Evolutionary conservation across 306 rosid species (phyloP).

Genomic region (Canavalia gladiata): DNA sequence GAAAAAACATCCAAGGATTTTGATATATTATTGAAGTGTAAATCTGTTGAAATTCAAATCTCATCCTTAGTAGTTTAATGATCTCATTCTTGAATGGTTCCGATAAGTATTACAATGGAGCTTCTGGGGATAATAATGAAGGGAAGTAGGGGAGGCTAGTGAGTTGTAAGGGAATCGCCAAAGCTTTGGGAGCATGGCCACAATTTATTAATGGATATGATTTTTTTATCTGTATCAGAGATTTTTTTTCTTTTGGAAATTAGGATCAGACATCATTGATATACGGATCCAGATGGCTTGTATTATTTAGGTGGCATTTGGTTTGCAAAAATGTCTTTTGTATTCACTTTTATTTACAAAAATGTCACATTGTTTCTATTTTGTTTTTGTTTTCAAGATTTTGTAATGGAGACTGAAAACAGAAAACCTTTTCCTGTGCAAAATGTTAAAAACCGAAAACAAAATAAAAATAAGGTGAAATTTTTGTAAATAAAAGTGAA

Average conservation of each 20-base stretch:
- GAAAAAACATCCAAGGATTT: neutral
- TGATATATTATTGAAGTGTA: neutral
- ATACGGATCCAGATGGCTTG: conserved; percentile 18
- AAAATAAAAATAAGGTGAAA: too few species aligned
- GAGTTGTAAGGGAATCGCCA: conserved; percentile 6
- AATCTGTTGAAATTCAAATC: neutral
- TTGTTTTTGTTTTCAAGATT: too few species aligned
- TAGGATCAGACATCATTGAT: neutral
- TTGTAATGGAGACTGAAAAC: too few species aligned
- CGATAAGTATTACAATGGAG: neutral
- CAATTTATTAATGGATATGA: neutral
- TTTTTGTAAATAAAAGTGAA: too few species aligned
- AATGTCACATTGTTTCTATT: too few species aligned
- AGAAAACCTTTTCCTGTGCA: too few species aligned
- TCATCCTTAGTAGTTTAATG: neutral
- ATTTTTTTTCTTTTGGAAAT: neutral
- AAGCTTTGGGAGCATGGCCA: conserved; percentile 12
- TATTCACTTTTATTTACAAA: too few species aligned
- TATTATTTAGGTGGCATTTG: neutral
- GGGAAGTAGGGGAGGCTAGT: conserved; percentile 11
- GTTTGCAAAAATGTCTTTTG: too few species aligned
- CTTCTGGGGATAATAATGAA: conserved; percentile 2
- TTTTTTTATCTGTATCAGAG: neutral
- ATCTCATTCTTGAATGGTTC: neutral
- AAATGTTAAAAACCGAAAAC: too few species aligned